phyloP scores from a whole-genome alignment of 2,329 filamentous ascomycete species.

The Myriosclerotinia scirpicola region DNA sequence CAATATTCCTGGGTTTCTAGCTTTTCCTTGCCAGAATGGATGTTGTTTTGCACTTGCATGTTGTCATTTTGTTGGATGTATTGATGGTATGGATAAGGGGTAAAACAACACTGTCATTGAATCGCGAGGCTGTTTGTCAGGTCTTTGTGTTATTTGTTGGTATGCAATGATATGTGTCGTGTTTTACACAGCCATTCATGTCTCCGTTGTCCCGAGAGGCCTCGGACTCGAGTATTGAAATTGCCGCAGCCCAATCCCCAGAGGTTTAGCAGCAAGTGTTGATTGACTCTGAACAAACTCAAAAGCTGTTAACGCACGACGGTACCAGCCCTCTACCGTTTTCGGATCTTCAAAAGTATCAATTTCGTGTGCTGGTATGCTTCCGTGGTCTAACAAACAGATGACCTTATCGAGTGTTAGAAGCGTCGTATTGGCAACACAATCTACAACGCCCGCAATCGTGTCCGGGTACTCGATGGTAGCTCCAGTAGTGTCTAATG shows the following conservation, averaged over 20 bases:
- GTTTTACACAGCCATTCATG: not conserved
- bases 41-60: not conserved
- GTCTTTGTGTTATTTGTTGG: not conserved
- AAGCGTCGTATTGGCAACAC: constrained; percentile 10
- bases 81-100: not conserved
- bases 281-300: constrained; percentile 10
- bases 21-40: no score
- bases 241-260: constrained; percentile 3
- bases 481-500: no score
- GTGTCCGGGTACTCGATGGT: not conserved
- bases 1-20: not conserved
- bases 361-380: not conserved
- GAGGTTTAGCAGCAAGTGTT: not conserved
- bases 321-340: constrained; percentile 5
- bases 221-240: not conserved
- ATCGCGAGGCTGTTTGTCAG: not conserved
- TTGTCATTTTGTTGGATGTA: not conserved
- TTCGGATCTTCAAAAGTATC: not conserved
- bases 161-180: not conserved
- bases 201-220: not conserved
- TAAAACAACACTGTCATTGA: not conserved
- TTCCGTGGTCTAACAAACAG: constrained; percentile 8
- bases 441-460: constrained; percentile 14
- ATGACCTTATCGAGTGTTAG: constrained; percentile 13
- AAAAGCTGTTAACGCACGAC: constrained; percentile 9